These are phyloP conservation scores for Acer saccharum DNA, from an alignment of 345 rosid genomes.

Conservation along the genomic window DNA sequence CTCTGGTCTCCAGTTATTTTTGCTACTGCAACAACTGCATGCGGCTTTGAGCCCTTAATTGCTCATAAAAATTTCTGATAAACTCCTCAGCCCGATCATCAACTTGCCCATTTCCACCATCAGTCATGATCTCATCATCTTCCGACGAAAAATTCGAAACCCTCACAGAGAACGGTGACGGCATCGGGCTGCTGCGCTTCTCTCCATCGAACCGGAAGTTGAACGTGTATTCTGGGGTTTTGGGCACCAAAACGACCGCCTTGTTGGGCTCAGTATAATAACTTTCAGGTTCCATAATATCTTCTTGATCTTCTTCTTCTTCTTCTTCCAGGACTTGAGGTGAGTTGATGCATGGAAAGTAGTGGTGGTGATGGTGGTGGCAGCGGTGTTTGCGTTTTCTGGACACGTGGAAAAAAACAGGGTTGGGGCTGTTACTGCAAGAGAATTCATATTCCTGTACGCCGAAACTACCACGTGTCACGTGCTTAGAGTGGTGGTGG, in stretches of 20 bases:
- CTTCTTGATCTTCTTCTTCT: conserved; percentile 20
- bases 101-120: conserved; percentile 27
- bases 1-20: background rate
- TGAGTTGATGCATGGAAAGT: conserved; percentile 55
- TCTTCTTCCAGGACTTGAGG: conserved; percentile 37
- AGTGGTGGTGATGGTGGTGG: conserved; percentile 13
- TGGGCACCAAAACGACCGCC: conserved; percentile 37
- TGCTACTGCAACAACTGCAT: conserved; percentile 47
- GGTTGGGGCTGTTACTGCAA: conserved; percentile 63
- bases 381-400: conserved; percentile 28
- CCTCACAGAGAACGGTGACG: conserved; percentile 46
- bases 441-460: conserved; percentile 67
- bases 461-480: conserved; percentile 45
- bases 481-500: conserved; percentile 22
- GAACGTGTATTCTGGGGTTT: conserved; percentile 48
- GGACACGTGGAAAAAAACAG: conserved; percentile 53
- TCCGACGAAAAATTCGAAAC: conserved; percentile 51
- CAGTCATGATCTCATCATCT: conserved; percentile 24
- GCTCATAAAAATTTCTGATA: conserved; percentile 55
- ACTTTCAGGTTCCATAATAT: background rate
- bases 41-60: conserved; percentile 47
- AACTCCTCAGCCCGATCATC: conserved; percentile 66
- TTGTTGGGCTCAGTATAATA: conserved; percentile 13
- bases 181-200: conserved; percentile 36
- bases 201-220: conserved; percentile 36